Evolutionary conservation across 2,329 filamentous ascomycete species (phyloP).

Genomic region (Exophiala sideris): DNA sequence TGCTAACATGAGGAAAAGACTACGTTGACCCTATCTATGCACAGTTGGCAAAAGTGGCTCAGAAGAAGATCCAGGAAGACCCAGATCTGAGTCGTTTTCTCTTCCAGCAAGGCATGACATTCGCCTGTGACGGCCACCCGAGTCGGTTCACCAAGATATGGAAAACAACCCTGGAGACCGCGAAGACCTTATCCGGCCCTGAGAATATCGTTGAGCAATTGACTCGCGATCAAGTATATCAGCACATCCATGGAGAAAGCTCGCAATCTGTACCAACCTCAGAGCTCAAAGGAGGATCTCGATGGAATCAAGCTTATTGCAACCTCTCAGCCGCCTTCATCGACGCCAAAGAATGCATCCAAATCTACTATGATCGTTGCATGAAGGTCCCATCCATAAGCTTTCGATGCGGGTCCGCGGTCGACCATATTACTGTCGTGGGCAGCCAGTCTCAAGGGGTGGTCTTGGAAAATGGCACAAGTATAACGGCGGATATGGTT

Average conservation of each 20-base stretch:
- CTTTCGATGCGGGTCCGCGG: constrained; percentile 27
- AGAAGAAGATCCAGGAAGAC: constrained; percentile 26
- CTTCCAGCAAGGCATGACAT: constrained; percentile 31
- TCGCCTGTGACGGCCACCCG: constrained; percentile 24
- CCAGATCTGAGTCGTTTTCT: constrained; percentile 21
- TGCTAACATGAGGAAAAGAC: constrained; percentile 11
- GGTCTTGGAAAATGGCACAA: constrained; percentile 7
- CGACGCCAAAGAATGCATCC: constrained; percentile 27
- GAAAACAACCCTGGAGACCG: background rate
- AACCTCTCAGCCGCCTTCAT: constrained; percentile 29
- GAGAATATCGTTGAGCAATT: constrained; percentile 6
- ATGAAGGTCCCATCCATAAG: constrained; percentile 18
- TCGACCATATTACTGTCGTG: constrained; percentile 10
- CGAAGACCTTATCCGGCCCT: background rate
- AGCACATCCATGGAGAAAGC: constrained; percentile 25
- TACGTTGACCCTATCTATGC: constrained; percentile 30
- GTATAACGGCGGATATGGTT: constrained; percentile 4
- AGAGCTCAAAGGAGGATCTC: background rate
- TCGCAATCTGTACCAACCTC: constrained; percentile 8
- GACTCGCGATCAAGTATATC: constrained; percentile 23
- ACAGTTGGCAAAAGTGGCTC: constrained; percentile 25
- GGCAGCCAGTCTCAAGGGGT: constrained; percentile 18
- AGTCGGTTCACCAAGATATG: constrained; percentile 21
- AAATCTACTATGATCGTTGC: constrained; percentile 30
- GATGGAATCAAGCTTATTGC: constrained; percentile 29